Evolutionary conservation across 2,329 filamentous ascomycete genomes (phyloP).

Genomic region (Chaetomiaceae sp.): DNA sequence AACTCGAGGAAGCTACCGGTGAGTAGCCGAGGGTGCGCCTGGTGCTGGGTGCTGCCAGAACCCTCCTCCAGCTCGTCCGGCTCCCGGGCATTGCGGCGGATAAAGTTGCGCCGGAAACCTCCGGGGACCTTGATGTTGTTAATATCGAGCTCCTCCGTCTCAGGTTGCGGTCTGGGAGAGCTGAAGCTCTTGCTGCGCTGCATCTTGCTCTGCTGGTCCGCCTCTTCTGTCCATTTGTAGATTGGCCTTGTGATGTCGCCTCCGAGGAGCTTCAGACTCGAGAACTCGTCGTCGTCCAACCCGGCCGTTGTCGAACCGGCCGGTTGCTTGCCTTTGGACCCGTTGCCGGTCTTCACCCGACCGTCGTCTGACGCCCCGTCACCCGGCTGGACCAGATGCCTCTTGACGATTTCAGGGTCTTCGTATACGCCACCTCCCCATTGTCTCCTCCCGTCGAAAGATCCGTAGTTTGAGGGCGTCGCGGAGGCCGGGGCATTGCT

Average conservation of each 20-base stretch:
- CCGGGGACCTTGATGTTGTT: slow-evolving; percentile 88
- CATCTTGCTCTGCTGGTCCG: slow-evolving; percentile 60
- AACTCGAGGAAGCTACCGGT: slow-evolving; percentile 96
- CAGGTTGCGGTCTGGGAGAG: slow-evolving; percentile 68
- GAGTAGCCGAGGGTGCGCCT: slow-evolving; percentile 58
- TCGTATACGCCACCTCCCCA: slow-evolving; percentile 58
- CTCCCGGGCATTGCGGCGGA: slow-evolving; percentile 69
- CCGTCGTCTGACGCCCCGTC: slow-evolving; percentile 46
- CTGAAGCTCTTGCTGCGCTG: slow-evolving; percentile 87
- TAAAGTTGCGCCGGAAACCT: slow-evolving; percentile 85
- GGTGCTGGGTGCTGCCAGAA: slow-evolving; percentile 36
- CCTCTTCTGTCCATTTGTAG: slow-evolving; percentile 93
- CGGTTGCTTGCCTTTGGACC: slow-evolving; percentile 51
- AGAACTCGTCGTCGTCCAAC: slow-evolving; percentile 66
- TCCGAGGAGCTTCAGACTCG: slow-evolving; percentile 85
- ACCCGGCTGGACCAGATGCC: slow-evolving; percentile 74
- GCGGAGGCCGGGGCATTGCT: slow-evolving; percentile 42
- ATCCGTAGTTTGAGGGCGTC: slow-evolving; percentile 74
- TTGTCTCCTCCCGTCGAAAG: slow-evolving; percentile 67
- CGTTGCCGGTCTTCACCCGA: slow-evolving; percentile 33
- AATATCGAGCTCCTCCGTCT: slow-evolving; percentile 78
- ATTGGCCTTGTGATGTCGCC: slow-evolving; percentile 93
- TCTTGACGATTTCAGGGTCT: slow-evolving; percentile 84
- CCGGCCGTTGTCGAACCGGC: slow-evolving; percentile 30
- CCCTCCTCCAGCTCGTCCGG: slow-evolving; percentile 40